Percentiles rank a stretch among this genome's conserved stretches.
Conservation (phyloP, 75 land plant species). For the Pinus taeda region DNA sequence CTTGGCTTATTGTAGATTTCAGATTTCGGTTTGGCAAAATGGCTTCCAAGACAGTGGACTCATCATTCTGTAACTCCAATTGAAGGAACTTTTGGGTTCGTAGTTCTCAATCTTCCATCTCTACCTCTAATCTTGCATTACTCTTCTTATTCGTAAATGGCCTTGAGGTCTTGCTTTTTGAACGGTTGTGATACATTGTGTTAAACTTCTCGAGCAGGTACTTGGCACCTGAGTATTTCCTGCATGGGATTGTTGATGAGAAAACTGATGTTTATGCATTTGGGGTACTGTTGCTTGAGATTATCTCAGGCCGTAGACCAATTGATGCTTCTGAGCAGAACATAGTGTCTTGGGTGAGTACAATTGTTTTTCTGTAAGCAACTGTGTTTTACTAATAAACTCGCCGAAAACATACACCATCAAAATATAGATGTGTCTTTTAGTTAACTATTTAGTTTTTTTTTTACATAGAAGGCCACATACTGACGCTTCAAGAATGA, state of each 20-base stretch:
- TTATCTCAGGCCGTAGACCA: slow-evolving; percentile 75
- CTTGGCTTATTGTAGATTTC: slow-evolving; percentile 50
- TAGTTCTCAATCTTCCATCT: not conserved
- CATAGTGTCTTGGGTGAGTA: slow-evolving; percentile 67
- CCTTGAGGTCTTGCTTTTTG: not conserved
- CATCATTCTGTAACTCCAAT: slow-evolving; percentile 85
- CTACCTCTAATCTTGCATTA: not conserved
- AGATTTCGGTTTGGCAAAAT: slow-evolving; percentile 93
- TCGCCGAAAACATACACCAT: too few species aligned
- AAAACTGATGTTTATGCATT: slow-evolving; percentile 90
- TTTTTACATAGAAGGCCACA: not conserved
- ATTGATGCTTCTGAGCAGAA: slow-evolving; percentile 62
- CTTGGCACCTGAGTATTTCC: slow-evolving; percentile 92
- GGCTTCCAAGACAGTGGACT: slow-evolving; percentile 87
- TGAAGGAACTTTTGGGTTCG: slow-evolving; percentile 91
- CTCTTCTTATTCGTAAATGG: too few species aligned
- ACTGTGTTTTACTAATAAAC: not conserved
- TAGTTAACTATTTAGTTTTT: not conserved
- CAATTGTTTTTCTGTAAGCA: not conserved
- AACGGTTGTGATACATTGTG: not conserved
- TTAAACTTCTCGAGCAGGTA: slow-evolving; percentile 34
- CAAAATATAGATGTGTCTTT: not conserved
- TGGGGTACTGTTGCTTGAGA: slow-evolving; percentile 87
- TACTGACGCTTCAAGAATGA: not conserved
- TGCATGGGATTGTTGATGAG: slow-evolving; percentile 93